Percentiles rank a stretch among this genome's conserved stretches.
These are phyloP conservation scores for Elsinoe ampelina DNA, from an alignment of 2,329 filamentous ascomycete species.

Conservation along the genomic window DNA sequence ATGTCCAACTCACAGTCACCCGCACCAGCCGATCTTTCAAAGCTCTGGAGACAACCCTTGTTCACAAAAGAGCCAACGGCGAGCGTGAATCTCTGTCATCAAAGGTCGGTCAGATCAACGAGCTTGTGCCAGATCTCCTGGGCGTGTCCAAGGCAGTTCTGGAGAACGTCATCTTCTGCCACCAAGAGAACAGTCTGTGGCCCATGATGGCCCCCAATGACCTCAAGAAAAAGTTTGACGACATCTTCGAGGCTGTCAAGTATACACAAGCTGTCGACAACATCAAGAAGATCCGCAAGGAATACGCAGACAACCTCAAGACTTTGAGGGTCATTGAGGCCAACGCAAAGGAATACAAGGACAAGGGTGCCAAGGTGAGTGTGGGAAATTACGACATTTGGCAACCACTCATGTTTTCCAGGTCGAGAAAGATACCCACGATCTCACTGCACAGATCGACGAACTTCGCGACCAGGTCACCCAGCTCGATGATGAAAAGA, in stretches of 20 bases:
- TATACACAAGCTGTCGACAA: slow-evolving; percentile 97
- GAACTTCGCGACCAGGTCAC: slow-evolving; percentile 15
- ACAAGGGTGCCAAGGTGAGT: slow-evolving; percentile 58
- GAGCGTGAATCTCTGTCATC: slow-evolving; percentile 73
- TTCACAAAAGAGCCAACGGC: slow-evolving; percentile 63
- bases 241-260: slow-evolving; percentile 94
- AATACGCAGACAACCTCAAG: slow-evolving; percentile 64
- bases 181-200: slow-evolving; percentile 97
- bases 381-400: neutral
- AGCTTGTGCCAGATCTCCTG: slow-evolving; percentile 73
- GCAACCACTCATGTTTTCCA: slow-evolving; percentile 13
- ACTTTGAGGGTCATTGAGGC: slow-evolving; percentile 66
- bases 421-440: slow-evolving; percentile 55
- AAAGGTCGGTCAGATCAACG: slow-evolving; percentile 69
- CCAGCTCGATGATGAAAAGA: slow-evolving; percentile 26
- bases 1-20: slow-evolving; percentile 76
- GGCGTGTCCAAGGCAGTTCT: slow-evolving; percentile 85
- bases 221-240: slow-evolving; percentile 90
- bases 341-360: slow-evolving; percentile 74
- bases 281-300: slow-evolving; percentile 77
- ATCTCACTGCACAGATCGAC: slow-evolving; percentile 45
- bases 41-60: slow-evolving; percentile 70
- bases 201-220: slow-evolving; percentile 79
- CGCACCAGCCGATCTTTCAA: slow-evolving; percentile 69
- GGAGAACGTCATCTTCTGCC: slow-evolving; percentile 94